Percentiles rank a stretch among this genome's conserved stretches.
Conservation (phyloP, 345 rosid genomes). For the Gynandropsis gynandra region DNA sequence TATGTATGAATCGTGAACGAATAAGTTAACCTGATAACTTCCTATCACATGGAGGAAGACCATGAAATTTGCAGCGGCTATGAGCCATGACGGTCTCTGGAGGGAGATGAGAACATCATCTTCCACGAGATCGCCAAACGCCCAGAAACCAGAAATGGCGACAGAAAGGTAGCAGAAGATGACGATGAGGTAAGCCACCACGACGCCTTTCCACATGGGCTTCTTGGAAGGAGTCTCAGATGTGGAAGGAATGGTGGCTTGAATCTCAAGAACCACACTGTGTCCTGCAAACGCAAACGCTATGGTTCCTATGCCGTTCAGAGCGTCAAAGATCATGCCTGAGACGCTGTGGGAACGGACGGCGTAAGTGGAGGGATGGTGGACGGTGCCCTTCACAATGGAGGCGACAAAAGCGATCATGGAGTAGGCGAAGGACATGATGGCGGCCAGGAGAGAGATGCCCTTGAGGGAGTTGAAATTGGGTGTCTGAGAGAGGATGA, state of each 20-base stretch:
- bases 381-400: background rate
- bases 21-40: constrained; percentile 49
- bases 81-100: constrained; percentile 25
- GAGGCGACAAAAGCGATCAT: constrained; percentile 14
- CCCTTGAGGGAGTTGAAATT: constrained; percentile 62
- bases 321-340: constrained; percentile 5
- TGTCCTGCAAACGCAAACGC: constrained; percentile 48
- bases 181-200: constrained; percentile 32
- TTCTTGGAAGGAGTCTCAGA: constrained; percentile 29
- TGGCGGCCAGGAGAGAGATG: constrained; percentile 55
- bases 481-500: constrained; percentile 56
- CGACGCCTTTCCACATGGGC: constrained; percentile 41
- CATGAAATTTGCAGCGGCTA: constrained; percentile 29
- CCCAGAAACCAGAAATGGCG: constrained; percentile 31
- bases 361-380: constrained; percentile 11
- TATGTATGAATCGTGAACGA: no score
- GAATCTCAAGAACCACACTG: constrained; percentile 43
- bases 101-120: constrained; percentile 40
- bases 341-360: constrained; percentile 3
- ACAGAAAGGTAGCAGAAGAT: constrained; percentile 30
- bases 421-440: constrained; percentile 43
- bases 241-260: constrained; percentile 41
- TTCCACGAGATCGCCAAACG: constrained; percentile 30
- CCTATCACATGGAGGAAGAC: constrained; percentile 39
- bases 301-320: constrained; percentile 27